Conservation (phyloP, 345 rosid species). For the Linum usitatissimum region DNA sequence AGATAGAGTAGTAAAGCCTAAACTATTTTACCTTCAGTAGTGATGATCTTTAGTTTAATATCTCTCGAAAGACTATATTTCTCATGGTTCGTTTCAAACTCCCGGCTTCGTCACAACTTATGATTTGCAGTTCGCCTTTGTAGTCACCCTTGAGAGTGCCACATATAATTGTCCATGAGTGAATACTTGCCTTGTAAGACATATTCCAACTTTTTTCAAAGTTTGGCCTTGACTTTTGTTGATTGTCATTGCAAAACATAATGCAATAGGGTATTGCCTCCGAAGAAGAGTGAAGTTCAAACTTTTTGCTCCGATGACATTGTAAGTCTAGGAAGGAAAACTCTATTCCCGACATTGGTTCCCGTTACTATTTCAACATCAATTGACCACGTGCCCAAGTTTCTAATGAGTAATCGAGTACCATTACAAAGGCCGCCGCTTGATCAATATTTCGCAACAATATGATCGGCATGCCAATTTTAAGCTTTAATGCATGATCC, state of each 20-base stretch:
- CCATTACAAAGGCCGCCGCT: background rate
- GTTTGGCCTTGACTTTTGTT: background rate
- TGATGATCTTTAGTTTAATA: no score
- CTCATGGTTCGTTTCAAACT: background rate
- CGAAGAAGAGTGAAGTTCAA: background rate
- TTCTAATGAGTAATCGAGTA: background rate
- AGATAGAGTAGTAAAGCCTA: no score
- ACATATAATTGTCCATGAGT: background rate
- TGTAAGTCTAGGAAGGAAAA: background rate
- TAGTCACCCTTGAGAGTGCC: background rate
- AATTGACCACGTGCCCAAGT: background rate
- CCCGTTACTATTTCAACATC: background rate
- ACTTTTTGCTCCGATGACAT: background rate
- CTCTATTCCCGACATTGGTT: background rate
- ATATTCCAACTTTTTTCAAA: background rate
- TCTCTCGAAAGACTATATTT: background rate
- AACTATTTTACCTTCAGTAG: no score
- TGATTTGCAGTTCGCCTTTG: background rate
- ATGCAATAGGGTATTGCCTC: background rate
- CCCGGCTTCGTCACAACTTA: background rate
- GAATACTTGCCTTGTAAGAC: background rate
- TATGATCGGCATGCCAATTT: background rate
- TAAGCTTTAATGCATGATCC: background rate
- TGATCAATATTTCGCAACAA: background rate
- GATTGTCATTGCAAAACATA: background rate